Conservation (phyloP, 2,329 filamentous ascomycete species). For the Tothia fuscella region DNA sequence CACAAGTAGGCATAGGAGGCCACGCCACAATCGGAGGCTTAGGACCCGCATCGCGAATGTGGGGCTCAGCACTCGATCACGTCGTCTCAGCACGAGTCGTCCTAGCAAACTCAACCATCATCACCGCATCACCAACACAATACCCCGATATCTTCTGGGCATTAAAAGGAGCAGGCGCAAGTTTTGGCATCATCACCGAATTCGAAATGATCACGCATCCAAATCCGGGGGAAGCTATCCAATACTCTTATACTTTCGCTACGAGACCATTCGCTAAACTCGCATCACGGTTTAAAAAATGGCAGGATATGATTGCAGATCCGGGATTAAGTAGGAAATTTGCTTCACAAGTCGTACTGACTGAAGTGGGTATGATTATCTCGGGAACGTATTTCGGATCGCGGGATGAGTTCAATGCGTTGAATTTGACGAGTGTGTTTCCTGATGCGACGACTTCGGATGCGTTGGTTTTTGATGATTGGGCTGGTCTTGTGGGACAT, state of each 20-base stretch:
- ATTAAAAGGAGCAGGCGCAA: conserved; percentile 24
- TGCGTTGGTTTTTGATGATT: conserved; percentile 19
- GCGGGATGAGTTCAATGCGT: conserved; percentile 40
- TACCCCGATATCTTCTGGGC: conserved; percentile 26
- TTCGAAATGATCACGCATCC: conserved; percentile 15
- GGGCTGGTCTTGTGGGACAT: conserved; percentile 19
- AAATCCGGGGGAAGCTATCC: conserved; percentile 1
- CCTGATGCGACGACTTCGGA: conserved; percentile 15
- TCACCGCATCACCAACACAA: conserved; percentile 16
- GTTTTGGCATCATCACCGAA: conserved; percentile 24
- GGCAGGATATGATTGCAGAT: conserved; percentile 46
- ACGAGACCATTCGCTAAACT: neutral
- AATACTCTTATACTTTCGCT: conserved; percentile 10
- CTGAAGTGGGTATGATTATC: conserved; percentile 43
- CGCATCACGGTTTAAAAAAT: conserved; percentile 40
- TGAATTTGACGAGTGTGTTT: conserved; percentile 19
- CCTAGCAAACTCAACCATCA: conserved; percentile 20
- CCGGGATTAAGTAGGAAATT: conserved; percentile 47
- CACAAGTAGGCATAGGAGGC: conserved; percentile 28
- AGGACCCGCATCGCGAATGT: conserved; percentile 34
- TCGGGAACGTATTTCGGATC: conserved; percentile 52
- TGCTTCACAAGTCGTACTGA: conserved; percentile 43
- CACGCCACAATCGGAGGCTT: conserved; percentile 25
- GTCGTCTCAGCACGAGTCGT: conserved; percentile 29
- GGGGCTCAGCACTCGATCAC: conserved; percentile 41